Evolutionary conservation across 805 yeast species (phyloP), one percentile per base, ranked within the genome.

Genomic region (Metschnikowia reukaufii): DNA sequence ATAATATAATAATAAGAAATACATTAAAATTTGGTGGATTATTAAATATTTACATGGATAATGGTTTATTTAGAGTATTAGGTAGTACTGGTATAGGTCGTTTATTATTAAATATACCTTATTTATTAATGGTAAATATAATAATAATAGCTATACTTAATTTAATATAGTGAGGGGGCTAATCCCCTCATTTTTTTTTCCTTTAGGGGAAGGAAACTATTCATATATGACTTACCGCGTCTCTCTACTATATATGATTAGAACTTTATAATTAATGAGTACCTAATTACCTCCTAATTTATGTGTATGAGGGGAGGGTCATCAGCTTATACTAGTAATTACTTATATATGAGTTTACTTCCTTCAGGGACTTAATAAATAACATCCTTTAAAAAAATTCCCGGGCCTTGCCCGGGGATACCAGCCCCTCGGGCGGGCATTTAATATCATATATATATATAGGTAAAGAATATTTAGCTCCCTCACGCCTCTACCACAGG

Each of bases 1-100:
- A 57, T 58, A 60, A 58, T 56, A 18, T 47, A 33, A 39, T 57
- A 29, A 40, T 53, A 43, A 56, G 62, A 55, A 21, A 31, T 34
- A 37, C 43, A 20, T 54, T 59, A 55, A 42, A 30, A 49, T 29
- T 60, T 38, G 54, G 56, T 39, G 51, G 50, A 32, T 29, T 49
- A 43, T 49, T 61, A 47, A 57, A 56, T 55, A 42, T 34, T 25
- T 55, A 47, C 47, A 39, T 30, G 35, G 42, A 39, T 39, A 39
- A 39, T 39, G 42, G 42, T 18, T 39, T 39, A 39, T 39, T 39
- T 29, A 39, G 30, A 39, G 17, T 39, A 13, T 39, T 39, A 39
- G 42, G 42, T 39, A 39, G 42, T 39, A 39, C 42, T 12, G 42
- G 42, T 29, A 39, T 39, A 29, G 17, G 42, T 39, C 42, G 42